Base-by-base conservation (phyloP, 768 basidiomycete species). In the Macrocybe gigantea region DNA sequence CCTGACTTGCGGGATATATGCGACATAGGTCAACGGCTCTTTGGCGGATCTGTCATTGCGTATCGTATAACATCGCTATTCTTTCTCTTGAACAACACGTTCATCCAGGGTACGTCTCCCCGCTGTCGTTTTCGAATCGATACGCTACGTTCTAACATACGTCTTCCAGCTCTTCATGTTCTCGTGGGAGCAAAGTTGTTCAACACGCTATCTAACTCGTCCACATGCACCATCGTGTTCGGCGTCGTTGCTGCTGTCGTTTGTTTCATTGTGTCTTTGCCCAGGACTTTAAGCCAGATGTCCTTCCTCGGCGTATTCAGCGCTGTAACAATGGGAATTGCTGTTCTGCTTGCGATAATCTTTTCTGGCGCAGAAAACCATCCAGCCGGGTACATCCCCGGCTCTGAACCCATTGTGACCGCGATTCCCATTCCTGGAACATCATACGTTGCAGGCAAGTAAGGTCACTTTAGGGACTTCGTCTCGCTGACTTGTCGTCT, bases 61-160 rank as follows among this genome's bases (percentile, higher is more conserved):
- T 78, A 76, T 59, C 74, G 78, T 44, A 52, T 70, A 32, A 78
- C 77, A 1, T 72, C 70, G 3, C 60, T 76, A 31, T 74, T 80
- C 63, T 73, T 80, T 56, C 60, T 79, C 41, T 58, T 76, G 38
- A 80, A 80, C 61, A 80, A 78, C 56, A 74, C 73, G 12, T 77
- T 77, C 62, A 77, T 75, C 36, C 73, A 74, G 67, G 76, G 74
- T 64, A 13, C 3, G 53, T 48, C 10, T 14, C 13, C 10, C 32
- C 15, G 7, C 8, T 32, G 38, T 15, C 14, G 1, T 9, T 30
- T 2, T 36, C 22, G 5, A 14, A n/a, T 32, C 34, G 15, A 33
- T 32, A 10, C 33, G 34, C 41, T n/a, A 3, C 33, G 13, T n/a
- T 22, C 22, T 22, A 22, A 22, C 22, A 22, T 22, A 22, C 22